phyloP scores from a whole-genome alignment of 257 asterid genomes.

The Avicennia marina region DNA sequence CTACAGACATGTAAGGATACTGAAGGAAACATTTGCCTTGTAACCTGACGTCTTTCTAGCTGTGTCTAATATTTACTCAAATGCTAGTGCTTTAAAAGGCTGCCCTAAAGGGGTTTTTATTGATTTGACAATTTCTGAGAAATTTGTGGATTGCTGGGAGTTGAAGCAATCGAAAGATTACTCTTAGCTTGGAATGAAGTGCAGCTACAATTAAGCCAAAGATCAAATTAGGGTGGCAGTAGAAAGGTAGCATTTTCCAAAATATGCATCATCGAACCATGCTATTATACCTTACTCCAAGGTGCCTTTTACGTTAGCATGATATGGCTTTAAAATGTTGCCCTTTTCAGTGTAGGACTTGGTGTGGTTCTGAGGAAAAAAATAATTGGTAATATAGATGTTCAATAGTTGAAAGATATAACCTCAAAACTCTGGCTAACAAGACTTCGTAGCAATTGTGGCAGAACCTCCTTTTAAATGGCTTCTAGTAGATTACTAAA shows the following conservation, averaged over 20 bases:
- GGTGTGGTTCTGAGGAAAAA: not conserved
- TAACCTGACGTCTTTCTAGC: not conserved
- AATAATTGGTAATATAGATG: not conserved
- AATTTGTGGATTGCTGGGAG: not conserved
- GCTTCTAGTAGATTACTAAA: not conserved
- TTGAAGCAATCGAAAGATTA: not conserved
- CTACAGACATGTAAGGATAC: not conserved
- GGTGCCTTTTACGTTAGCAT: not conserved
- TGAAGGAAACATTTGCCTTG: not conserved
- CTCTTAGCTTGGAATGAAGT: not conserved
- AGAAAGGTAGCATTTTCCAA: not conserved
- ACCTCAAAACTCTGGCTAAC: not conserved
- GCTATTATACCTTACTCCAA: not conserved
- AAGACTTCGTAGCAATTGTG: not conserved
- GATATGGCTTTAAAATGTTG: not conserved
- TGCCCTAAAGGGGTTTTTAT: not conserved
- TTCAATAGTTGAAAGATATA: not conserved
- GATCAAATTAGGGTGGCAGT: not conserved
- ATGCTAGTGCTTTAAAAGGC: not conserved
- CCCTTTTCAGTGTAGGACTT: not conserved
- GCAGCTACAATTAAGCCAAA: not conserved
- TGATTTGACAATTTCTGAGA: not conserved
- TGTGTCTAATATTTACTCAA: not conserved
- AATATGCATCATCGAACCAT: not conserved
- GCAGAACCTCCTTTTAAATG: conserved; percentile 3